Conservation (phyloP, 768 basidiomycete species). For the Daedalea quercina region DNA sequence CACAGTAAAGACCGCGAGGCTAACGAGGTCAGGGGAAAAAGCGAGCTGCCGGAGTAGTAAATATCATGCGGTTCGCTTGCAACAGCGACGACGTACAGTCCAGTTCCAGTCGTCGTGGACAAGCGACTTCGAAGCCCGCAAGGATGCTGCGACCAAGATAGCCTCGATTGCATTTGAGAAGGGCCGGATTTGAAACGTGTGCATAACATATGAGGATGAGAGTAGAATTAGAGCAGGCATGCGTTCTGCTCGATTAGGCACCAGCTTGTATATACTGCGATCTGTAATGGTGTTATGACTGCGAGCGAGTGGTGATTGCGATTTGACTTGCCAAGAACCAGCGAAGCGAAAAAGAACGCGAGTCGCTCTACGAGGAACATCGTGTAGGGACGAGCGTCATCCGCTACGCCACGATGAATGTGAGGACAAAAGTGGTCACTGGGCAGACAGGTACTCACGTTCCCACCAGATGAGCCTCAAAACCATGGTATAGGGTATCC, state of each 20-base stretch:
- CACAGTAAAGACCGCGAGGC: constrained; percentile 17
- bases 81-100: not conserved
- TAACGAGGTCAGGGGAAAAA: not conserved
- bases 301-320: not conserved
- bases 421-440: not conserved
- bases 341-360: constrained; percentile 24
- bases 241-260: constrained; percentile 11
- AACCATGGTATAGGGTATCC: constrained; percentile 22
- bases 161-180: constrained; percentile 35
- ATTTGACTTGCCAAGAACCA: constrained; percentile 25
- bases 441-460: not conserved
- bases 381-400: constrained; percentile 1
- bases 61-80: not conserved
- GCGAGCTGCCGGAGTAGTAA: not conserved
- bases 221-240: constrained; percentile 22
- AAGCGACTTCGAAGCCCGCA: constrained; percentile 18
- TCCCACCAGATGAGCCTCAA: constrained; percentile 7
- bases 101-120: not conserved
- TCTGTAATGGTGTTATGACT: constrained; percentile 15
- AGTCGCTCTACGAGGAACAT: constrained; percentile 26
- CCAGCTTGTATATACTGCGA: constrained; percentile 8
- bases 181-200: constrained; percentile 32
- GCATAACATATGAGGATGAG: constrained; percentile 29
- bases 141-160: constrained; percentile 23
- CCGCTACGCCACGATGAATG: not conserved